Base-by-base conservation (phyloP, 768 basidiomycete genomes). In the Phanerodontia chrysosporium region DNA sequence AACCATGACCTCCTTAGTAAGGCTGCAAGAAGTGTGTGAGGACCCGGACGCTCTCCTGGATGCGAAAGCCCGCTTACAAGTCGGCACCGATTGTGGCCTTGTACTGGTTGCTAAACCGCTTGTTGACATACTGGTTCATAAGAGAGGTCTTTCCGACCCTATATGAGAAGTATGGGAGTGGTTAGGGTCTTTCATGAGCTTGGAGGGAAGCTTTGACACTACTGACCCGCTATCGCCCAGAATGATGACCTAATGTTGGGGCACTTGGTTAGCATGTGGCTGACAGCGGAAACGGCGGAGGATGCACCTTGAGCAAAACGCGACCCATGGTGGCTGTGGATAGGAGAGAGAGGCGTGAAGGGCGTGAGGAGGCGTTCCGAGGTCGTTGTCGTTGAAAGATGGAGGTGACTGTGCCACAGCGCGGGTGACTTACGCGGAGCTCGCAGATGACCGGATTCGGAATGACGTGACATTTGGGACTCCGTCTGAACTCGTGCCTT, bases 51-150 rank as follows among this genome's bases (percentile, higher is more conserved):
- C 27, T 39, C 29, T 49, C 48, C 24, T n/a, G 59, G 57, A 64
- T 65, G 51, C 67, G 71, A 71, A 64, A 45, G 64, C 58, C n/a
- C 36, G 24, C 28, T 48, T 76, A 93, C 92, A 95, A 95, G 83
- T 95, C 93, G 60, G 94, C 94, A 59, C 94, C 94, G 71, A 96
- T 96, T 62, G 97, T 98, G 18, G 97, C 97, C 78, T 98, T 98
- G 84, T 99, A 99, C 78, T 98, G 96, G 77, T 95, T 97, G 74
- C 91, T 94, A 76, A 98, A 99, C 62, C 97, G 90, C 76, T 98
- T 98, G 85, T 98, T 98, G 64, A 99, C 97, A 79, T 97, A 98
- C 77, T 99, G 97, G 80, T 98, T 98, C 97, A 99, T 99, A 68
- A 99, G 89, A 28, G 96, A 98, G 44, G 97, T 98, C 89, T 98